Percentiles rank a stretch among this genome's conserved stretches.
Conservation (phyloP, 768 basidiomycete species). For the Cystobasidium tubakii region DNA sequence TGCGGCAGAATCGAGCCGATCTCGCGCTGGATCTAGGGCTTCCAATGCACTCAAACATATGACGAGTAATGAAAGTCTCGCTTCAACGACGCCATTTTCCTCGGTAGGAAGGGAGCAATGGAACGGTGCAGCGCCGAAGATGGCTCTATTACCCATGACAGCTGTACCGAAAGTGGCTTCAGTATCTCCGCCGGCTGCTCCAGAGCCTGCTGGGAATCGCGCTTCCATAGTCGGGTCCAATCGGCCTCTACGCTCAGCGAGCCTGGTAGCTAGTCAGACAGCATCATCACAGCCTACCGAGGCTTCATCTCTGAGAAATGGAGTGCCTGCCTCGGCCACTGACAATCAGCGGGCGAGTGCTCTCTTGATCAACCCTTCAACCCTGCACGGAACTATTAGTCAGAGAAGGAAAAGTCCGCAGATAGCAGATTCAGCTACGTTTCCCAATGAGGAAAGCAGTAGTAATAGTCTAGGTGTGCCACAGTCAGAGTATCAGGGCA, state of each 20-base stretch:
- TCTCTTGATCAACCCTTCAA: constrained; percentile 58
- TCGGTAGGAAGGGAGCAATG: not conserved
- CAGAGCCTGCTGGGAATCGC: not conserved
- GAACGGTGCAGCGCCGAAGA: not conserved
- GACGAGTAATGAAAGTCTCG: constrained; percentile 26
- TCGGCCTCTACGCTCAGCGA: constrained; percentile 5
- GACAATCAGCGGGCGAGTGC: not conserved
- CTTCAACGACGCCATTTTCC: constrained; percentile 3
- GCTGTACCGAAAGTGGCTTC: not conserved
- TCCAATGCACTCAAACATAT: not conserved
- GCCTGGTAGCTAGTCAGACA: not conserved
- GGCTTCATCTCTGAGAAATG: not conserved
- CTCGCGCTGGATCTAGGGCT: constrained; percentile 17
- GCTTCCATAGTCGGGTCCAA: not conserved
- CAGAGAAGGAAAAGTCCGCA: constrained; percentile 67
- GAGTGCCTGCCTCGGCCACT: not conserved
- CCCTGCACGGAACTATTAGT: constrained; percentile 62
- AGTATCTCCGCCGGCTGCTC: not conserved
- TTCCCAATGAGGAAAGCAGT: not conserved
- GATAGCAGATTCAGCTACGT: constrained; percentile 47
- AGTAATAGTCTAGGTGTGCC: not conserved
- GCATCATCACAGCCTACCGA: not conserved
- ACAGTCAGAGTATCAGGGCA: not conserved
- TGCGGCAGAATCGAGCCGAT: not conserved
- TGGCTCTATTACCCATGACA: constrained; percentile 12